Evolutionary conservation across 129 eudicot genomes (phyloP), one percentile per base, ranked within the genome.

Genomic region (Helichrysum umbraculigerum): DNA sequence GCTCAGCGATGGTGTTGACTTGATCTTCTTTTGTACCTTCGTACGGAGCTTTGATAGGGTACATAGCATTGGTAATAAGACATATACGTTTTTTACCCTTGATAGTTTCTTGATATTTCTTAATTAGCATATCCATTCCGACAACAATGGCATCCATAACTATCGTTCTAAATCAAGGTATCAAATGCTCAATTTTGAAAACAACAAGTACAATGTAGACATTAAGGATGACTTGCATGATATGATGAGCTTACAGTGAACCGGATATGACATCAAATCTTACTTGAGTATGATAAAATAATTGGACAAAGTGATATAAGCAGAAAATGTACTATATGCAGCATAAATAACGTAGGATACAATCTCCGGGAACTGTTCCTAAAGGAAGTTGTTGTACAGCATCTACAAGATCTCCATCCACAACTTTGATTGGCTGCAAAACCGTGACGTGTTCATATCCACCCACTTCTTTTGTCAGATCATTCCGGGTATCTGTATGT

Each of bases 11-110:
- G 68, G 97, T 89, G 85, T 66, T 73, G 52, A 95, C 96, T 83
- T 95, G 99, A 83, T 91, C 96, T 78, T 89, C 94, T 83, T 95
- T 91, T 52, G 96, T 87, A 82, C 99, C 99, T 82, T 95, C 97
- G 61, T 61, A 81, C 21, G 99, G 99, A 81, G 87, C 96, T 91
- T 88, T 95, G 34, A 87, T 83, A 50, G 92, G 94, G 58, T 81
- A 76, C 77, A 81, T 77, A 58, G 96, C 97, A 86, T 91, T 80
- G 34, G 97, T 95, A 22, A 95, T 78, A 20, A 95, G 92, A 83
- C 96, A 91, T 21, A 95, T 82, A 54, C 97, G 97, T 71, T 91
- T 95, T 86, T 87, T 95, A 73, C 97, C 99, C 85, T 91, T 94
- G 33, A 82, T 82, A 14, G 97, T 89, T 34, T 81, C 85, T 69